Percentiles rank a stretch among this genome's conserved stretches.
phyloP scores from a whole-genome alignment of 495 filamentous ascomycete species.

The Penicillium flavigenum region DNA sequence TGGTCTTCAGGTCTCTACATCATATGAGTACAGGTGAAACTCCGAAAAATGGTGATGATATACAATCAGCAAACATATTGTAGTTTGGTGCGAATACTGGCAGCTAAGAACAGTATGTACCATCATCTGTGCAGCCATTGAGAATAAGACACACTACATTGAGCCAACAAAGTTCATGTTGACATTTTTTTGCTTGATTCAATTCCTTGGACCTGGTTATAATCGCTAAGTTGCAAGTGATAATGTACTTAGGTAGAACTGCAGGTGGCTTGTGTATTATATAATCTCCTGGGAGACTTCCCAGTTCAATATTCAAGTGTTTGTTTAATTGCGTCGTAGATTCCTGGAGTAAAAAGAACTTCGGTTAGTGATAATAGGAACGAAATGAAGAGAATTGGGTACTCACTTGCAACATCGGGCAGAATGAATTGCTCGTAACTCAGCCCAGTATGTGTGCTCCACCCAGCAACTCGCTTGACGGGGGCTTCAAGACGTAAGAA shows the following conservation, averaged over 20 bases:
- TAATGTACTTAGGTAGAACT: neutral
- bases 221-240: neutral
- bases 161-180: neutral
- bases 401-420: conserved; percentile 89
- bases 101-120: neutral
- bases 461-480: conserved; percentile 85
- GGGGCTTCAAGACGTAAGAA: conserved; percentile 92
- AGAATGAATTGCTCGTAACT: conserved; percentile 84
- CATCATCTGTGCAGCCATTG: neutral
- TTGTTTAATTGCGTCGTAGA: conserved; percentile 65
- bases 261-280: neutral
- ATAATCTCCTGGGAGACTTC: neutral
- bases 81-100: neutral
- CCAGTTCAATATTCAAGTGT: conserved; percentile 54
- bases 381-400: neutral
- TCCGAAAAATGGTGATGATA: neutral
- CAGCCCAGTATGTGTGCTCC: conserved; percentile 83
- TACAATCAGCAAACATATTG: neutral
- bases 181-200: neutral
- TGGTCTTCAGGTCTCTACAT: neutral
- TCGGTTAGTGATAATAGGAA: conserved; percentile 5
- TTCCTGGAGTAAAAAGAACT: conserved; percentile 38
- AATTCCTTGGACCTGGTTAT: neutral
- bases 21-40: neutral
- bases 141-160: neutral